Evolutionary conservation across 2,329 filamentous ascomycete genomes (phyloP), one percentile per base, ranked within the genome.

Genomic region (Phaeosphaeriaceae sp.): DNA sequence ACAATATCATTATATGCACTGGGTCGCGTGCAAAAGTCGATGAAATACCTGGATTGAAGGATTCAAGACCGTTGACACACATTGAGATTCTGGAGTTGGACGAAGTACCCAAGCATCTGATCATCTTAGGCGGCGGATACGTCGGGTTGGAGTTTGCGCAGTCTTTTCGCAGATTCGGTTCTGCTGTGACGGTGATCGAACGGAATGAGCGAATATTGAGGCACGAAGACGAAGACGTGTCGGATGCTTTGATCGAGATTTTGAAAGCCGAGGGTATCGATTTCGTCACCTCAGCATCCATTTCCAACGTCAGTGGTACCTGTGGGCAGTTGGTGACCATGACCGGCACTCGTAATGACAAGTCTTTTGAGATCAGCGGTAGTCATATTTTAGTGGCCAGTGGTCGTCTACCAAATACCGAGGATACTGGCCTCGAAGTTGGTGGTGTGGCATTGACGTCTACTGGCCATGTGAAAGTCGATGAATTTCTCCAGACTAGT

Each of bases 61-160:
- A 52, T 34, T 29, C 50, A 2, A 48, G 52, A 18, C 55, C 52
- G 7, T 29, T 56, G 18, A 59, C 48, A 6, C 51, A 58, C 43
- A 44, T 56, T 20, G 52, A 56, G 36, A 21, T 50, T 9, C 44
- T 55, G n/a, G 52, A 55, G 23, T 28, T 55, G 13, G 28, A 48
- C 15, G 17, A 45, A 18, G 44, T 56, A 20, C 52, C 42, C 2
- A 33, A 41, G 34, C 50, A 57, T 51, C 37, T 60, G 9, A 15
- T 60, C 23, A 48, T 60, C 16, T 38, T 55, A 13, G 54, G 54
- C 29, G 54, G 54, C 18, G 52, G 54, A 12, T 58, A 58, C 37
- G 30, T 50, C 26, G 54, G 49, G 3, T 39, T 60, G 13, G 57
- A 60, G 23, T 57, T 57, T 41, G 56, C 54, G 4, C 56, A 60